Percentiles rank a stretch among this genome's conserved stretches.
These are phyloP conservation scores for Akanthomyces muscarius DNA, from an alignment of 2,329 filamentous ascomycete genomes.

Conservation along the genomic window DNA sequence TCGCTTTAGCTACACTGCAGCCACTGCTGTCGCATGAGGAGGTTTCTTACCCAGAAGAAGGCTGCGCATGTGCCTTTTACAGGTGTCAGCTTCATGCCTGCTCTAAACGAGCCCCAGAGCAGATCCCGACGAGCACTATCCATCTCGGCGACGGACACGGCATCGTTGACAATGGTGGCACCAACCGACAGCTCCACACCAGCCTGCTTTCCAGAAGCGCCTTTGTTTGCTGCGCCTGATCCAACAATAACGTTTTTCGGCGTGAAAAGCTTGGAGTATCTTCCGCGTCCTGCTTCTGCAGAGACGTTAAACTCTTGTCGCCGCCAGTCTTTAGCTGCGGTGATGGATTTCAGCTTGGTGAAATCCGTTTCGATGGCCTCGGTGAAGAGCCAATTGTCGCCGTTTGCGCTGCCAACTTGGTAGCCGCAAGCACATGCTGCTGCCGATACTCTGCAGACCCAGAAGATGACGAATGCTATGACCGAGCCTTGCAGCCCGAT, in stretches of 20 bases:
- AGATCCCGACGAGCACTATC: constrained; percentile 58
- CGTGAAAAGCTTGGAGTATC: constrained; percentile 61
- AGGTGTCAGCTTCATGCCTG: constrained; percentile 60
- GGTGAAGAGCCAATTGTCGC: constrained; percentile 53
- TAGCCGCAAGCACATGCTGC: constrained; percentile 68
- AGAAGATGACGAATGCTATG: not conserved
- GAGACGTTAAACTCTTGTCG: constrained; percentile 65
- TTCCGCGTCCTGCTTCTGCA: constrained; percentile 53
- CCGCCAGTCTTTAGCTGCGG: constrained; percentile 56
- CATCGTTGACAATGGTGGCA: constrained; percentile 40
- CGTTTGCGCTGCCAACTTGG: constrained; percentile 45
- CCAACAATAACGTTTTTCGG: constrained; percentile 51
- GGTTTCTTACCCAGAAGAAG: constrained; percentile 67
- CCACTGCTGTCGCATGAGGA: constrained; percentile 5
- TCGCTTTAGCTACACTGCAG: constrained; percentile 7
- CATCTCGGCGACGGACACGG: constrained; percentile 61
- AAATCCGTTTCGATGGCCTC: constrained; percentile 72
- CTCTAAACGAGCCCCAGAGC: constrained; percentile 66
- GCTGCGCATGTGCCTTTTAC: constrained; percentile 67
- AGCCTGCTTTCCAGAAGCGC: constrained; percentile 40
- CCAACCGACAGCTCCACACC: constrained; percentile 57
- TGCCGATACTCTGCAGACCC: not conserved
- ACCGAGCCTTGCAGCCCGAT: not conserved
- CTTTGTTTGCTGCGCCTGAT: constrained; percentile 33
- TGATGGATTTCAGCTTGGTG: constrained; percentile 47